Conservation (phyloP, 805 yeast genomes). For the Saccharomycopsis babjevae region DNA sequence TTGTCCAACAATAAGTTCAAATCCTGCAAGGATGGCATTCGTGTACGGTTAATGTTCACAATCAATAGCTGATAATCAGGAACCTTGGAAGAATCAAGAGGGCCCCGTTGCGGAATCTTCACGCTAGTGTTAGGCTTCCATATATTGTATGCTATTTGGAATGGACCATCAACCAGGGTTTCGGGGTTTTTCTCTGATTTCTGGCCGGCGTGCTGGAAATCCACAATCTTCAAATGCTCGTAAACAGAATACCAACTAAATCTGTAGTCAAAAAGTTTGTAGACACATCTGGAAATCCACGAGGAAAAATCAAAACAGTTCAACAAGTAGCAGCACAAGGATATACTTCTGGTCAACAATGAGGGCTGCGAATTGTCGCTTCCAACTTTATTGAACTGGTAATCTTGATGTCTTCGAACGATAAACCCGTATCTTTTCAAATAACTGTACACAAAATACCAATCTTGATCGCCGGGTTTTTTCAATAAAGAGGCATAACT, state of each 20-base stretch:
- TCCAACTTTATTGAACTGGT: not conserved
- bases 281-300: not conserved
- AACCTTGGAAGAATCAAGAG: conserved; percentile 21
- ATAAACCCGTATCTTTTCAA: conserved; percentile 59
- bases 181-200: not conserved
- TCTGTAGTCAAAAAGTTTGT: not conserved
- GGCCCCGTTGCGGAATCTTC: conserved; percentile 33
- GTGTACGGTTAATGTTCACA: conserved; percentile 29
- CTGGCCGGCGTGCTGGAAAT: not conserved
- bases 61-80: conserved; percentile 60
- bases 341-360: not conserved
- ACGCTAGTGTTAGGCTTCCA: conserved; percentile 59
- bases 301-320: not conserved
- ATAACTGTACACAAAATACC: conserved; percentile 48
- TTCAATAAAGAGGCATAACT: conserved; percentile 38
- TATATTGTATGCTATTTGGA: conserved; percentile 39
- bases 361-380: not conserved
- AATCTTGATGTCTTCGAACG: conserved; percentile 28
- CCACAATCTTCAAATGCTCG: not conserved
- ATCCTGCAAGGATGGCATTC: conserved; percentile 21
- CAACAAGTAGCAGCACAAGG: not conserved
- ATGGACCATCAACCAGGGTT: conserved; percentile 11
- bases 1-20: conserved; percentile 23
- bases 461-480: conserved; percentile 30
- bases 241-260: not conserved